A percentile compares a stretch with the other conserved stretches of the same genome.
Conservation (phyloP, 495 filamentous ascomycete species). For the Neurospora sp. region DNA sequence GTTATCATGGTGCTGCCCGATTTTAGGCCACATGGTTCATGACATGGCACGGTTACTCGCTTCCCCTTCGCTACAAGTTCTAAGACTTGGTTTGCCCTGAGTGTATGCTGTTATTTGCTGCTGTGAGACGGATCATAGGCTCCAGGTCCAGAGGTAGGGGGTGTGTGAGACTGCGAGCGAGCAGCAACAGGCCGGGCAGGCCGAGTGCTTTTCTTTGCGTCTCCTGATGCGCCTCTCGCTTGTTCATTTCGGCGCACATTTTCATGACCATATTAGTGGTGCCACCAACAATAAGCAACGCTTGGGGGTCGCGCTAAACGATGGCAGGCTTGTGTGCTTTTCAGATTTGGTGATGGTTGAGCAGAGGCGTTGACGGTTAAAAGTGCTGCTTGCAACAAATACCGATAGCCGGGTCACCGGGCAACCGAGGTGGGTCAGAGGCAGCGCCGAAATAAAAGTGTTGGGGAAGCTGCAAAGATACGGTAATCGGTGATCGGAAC, state of each 20-base stretch:
- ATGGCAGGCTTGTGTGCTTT: not conserved
- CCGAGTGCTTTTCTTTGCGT: not conserved
- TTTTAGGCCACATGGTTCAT: not conserved
- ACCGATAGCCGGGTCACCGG: not conserved
- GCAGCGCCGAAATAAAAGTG: not conserved
- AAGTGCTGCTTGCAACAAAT: not conserved
- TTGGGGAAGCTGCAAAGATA: not conserved
- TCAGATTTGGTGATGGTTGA: not conserved
- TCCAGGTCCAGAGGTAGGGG: not conserved
- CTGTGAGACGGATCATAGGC: not conserved
- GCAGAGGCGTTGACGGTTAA: not conserved
- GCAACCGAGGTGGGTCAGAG: not conserved
- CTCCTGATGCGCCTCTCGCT: not conserved
- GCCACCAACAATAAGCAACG: not conserved
- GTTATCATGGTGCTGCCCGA: not conserved
- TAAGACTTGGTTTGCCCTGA: not conserved
- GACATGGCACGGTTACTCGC: not conserved
- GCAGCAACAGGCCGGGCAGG: not conserved
- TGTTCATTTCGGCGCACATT: not conserved
- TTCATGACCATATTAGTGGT: not conserved
- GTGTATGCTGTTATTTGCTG: not conserved
- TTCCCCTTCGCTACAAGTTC: not conserved
- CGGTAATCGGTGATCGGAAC: not conserved
- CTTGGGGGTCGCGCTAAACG: not conserved
- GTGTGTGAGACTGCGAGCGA: not conserved